Evolutionary conservation across 1,139 yeast species (phyloP), one percentile per base, ranked within the genome.

Genomic region (Groenewaldozyma auringiensis): DNA sequence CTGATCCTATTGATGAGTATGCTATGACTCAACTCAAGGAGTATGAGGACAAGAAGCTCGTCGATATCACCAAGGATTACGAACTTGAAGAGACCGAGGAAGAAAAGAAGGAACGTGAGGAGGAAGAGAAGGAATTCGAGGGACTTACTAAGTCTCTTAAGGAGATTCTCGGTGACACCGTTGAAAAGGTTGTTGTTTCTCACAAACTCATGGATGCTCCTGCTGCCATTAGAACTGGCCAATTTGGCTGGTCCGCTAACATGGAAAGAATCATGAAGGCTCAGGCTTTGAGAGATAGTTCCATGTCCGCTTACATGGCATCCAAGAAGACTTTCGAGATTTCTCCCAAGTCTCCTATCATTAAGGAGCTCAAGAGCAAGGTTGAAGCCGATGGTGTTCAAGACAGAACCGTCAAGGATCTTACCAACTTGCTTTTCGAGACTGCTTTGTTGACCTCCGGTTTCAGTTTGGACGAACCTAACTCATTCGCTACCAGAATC

Each of bases 201-300:
- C 94, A 89, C 78, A 88, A 87, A 76, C 82, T 94, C 67, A 88
- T 88, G 62, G 97, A 89, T 65, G 94, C 98, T 49, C 99, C 99
- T 71, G 98, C 98, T 70, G 98, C 98, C 62, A 89, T 92, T 69
- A 88, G 97, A 81, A 92, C 98, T 60, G 97, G 96, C 63, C 98
- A 92, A 78, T 92, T 92, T 71, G 98, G 99, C 70, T 92, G 99
- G 99, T 92, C 98, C 60, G 99, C 99, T 64, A 92, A 92, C 79
- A 94, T 94, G 98, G 99, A 92, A 78, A 92, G 98, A 83, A 92
- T 92, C 79, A 94, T 92, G 99, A 92, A 92, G 80, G 98, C 98
- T 55, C 99, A 92, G 79, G 98, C 99, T 63, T 79, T 92, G 65
- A 89, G 98, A 78, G 98, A 92, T 72, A 85, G 95, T 61, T 81